phyloP scores from a whole-genome alignment of 2,329 filamentous ascomycete species.

The Pseudogymnoascus sp. region DNA sequence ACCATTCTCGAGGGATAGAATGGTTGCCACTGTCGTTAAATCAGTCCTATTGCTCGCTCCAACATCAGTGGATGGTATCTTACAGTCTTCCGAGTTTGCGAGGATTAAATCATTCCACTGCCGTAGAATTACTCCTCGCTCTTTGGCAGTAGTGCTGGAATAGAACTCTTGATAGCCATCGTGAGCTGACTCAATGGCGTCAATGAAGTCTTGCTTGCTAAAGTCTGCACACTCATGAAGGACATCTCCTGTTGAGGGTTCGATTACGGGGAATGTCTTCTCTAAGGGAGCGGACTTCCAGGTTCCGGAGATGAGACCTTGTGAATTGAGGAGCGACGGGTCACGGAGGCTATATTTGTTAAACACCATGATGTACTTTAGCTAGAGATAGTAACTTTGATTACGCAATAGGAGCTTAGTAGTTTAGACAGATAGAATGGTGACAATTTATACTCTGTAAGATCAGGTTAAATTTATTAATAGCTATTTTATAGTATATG shows the following conservation, averaged over 20 bases:
- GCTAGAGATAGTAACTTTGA: not conserved
- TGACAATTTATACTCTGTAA: not conserved
- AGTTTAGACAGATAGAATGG: not conserved
- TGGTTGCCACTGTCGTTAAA: constrained; percentile 21
- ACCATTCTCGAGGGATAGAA: constrained; percentile 54
- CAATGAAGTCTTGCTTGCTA: constrained; percentile 40
- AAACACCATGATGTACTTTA: not conserved
- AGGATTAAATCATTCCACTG: constrained; percentile 52
- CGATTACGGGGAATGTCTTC: constrained; percentile 45
- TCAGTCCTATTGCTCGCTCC: not conserved
- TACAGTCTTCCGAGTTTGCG: not conserved
- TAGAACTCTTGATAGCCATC: constrained; percentile 40
- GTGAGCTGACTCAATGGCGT: constrained; percentile 42
- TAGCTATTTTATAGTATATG: not conserved
- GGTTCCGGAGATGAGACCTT: constrained; percentile 46
- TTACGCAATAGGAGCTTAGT: not conserved
- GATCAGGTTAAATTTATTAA: not conserved
- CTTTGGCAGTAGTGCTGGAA: constrained; percentile 51
- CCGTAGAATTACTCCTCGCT: constrained; percentile 53
- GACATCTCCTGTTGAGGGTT: constrained; percentile 41
- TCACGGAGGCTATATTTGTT: constrained; percentile 7
- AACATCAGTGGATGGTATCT: not conserved
- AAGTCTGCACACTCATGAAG: constrained; percentile 47
- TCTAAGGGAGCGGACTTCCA: constrained; percentile 45
- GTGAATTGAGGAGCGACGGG: constrained; percentile 37